Evolutionary conservation across 805 yeast species (phyloP).

Genomic region (Clavispora santaluciae): DNA sequence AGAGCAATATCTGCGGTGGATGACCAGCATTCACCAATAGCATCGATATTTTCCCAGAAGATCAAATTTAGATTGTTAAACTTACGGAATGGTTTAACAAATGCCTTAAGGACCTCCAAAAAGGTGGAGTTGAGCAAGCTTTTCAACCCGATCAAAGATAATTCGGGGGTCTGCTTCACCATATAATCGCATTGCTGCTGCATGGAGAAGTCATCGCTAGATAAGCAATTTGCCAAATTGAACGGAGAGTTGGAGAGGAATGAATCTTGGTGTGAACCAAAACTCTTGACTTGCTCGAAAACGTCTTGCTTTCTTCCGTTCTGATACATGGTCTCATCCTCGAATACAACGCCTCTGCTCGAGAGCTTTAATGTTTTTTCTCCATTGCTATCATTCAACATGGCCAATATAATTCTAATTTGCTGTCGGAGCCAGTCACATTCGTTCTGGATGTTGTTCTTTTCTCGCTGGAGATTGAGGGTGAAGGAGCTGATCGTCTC

Average conservation of each 20-base stretch:
- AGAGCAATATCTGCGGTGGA: constrained; percentile 10
- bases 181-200: constrained; percentile 24
- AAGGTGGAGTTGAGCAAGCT: constrained; percentile 31
- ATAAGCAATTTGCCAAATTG: constrained; percentile 16
- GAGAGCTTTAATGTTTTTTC: constrained; percentile 14
- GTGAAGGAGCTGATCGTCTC: constrained; percentile 36
- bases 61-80: constrained; percentile 24
- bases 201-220: constrained; percentile 6
- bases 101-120: constrained; percentile 30
- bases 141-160: constrained; percentile 29
- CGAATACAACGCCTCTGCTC: constrained; percentile 30
- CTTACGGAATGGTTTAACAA: constrained; percentile 26
- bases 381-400: constrained; percentile 35
- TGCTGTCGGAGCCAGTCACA: constrained; percentile 45
- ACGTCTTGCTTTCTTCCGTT: constrained; percentile 29
- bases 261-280: constrained; percentile 9
- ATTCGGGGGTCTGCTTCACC: constrained; percentile 21
- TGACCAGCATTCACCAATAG: constrained; percentile 21
- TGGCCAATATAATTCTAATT: constrained; percentile 34
- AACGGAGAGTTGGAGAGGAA: constrained; percentile 21
- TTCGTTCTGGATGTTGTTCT: constrained; percentile 33
- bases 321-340: constrained; percentile 20
- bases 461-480: constrained; percentile 23
- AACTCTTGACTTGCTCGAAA: constrained; percentile 12
- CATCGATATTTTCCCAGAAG: constrained; percentile 26